These are phyloP conservation scores for Fusarium luffae DNA, from an alignment of 2,329 filamentous ascomycete species.

Conservation along the genomic window DNA sequence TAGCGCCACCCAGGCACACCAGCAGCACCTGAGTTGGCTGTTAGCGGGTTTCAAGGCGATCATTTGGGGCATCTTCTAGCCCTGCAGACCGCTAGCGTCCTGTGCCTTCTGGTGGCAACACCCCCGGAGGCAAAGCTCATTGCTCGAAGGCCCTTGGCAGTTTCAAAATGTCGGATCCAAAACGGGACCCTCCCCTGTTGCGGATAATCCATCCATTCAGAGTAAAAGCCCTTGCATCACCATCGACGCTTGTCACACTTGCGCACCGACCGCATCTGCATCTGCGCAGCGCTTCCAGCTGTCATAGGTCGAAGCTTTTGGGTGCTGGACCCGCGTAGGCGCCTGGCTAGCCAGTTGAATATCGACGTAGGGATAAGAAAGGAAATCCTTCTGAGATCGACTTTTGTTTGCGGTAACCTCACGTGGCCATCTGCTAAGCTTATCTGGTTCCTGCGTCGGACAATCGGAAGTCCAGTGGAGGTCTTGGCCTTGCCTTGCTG, in stretches of 20 bases:
- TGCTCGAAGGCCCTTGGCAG: slow-evolving; percentile 23
- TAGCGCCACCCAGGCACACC: slow-evolving; percentile 14
- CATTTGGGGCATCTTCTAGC: slow-evolving; percentile 31
- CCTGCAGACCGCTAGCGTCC: slow-evolving; percentile 31
- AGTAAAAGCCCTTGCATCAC: slow-evolving; percentile 29
- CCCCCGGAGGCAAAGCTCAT: slow-evolving; percentile 17
- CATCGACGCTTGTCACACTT: slow-evolving; percentile 32
- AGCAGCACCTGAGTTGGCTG: slow-evolving; percentile 28
- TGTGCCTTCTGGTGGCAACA: slow-evolving; percentile 28
- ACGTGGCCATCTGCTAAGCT: slow-evolving; percentile 11
- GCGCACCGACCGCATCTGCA: slow-evolving; percentile 21
- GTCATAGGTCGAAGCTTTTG: slow-evolving; percentile 16
- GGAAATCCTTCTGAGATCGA: slow-evolving; percentile 10
- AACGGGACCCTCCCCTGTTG: slow-evolving; percentile 25
- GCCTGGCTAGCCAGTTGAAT: slow-evolving; percentile 37
- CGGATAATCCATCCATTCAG: slow-evolving; percentile 35
- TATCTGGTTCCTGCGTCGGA: slow-evolving; percentile 29
- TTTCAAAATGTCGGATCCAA: slow-evolving; percentile 38
- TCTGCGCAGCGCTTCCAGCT: slow-evolving; percentile 16
- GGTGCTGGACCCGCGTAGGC: slow-evolving; percentile 30
- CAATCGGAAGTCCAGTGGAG: background rate
- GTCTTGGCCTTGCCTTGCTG: background rate
- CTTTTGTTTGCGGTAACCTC: slow-evolving; percentile 7
- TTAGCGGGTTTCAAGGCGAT: slow-evolving; percentile 41
- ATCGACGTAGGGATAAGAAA: slow-evolving; percentile 6